Evolutionary conservation across 2,329 filamentous ascomycete genomes (phyloP).

Genomic region (Ophiostoma fasciatum): DNA sequence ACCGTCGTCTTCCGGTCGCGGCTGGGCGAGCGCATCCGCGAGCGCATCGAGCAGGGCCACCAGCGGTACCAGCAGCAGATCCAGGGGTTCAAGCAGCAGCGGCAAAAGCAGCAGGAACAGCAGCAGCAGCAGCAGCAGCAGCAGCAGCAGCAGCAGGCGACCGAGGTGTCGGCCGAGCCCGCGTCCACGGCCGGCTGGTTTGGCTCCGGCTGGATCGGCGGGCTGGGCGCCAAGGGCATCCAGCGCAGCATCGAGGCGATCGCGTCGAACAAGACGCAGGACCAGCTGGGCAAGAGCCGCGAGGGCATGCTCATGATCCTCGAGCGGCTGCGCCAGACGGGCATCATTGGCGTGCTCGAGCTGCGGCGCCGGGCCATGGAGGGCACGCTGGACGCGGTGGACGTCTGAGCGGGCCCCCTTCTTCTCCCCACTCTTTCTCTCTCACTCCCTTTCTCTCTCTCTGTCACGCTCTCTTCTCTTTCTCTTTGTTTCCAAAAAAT

Average conservation of each 20-base stretch:
- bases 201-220: slow-evolving; percentile 26
- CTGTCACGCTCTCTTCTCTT: not conserved
- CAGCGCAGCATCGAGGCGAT: slow-evolving; percentile 69
- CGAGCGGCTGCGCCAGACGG: slow-evolving; percentile 47
- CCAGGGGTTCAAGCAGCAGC: slow-evolving; percentile 9
- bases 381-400: slow-evolving; percentile 17
- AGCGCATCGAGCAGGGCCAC: slow-evolving; percentile 31
- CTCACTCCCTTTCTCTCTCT: not conserved
- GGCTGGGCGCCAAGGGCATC: slow-evolving; percentile 55
- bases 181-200: slow-evolving; percentile 15
- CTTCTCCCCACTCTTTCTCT: not conserved
- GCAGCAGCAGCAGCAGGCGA: slow-evolving; percentile 11
- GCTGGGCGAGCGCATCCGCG: slow-evolving; percentile 53
- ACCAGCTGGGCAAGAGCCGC: slow-evolving; percentile 64
- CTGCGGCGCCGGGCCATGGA: slow-evolving; percentile 31
- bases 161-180: slow-evolving; percentile 19
- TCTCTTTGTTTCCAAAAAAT: too few relatives aligned
- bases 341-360: slow-evolving; percentile 43
- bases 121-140: slow-evolving; percentile 4
- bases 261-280: slow-evolving; percentile 60
- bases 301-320: slow-evolving; percentile 75
- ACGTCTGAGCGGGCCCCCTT: too few relatives aligned
- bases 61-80: slow-evolving; percentile 14
- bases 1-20: slow-evolving; percentile 58
- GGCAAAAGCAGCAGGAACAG: slow-evolving; percentile 19